Percentiles rank a stretch among this genome's conserved stretches.
These are phyloP conservation scores for Pterocarpus santalinus DNA, from an alignment of 306 rosid genomes.

Conservation along the genomic window DNA sequence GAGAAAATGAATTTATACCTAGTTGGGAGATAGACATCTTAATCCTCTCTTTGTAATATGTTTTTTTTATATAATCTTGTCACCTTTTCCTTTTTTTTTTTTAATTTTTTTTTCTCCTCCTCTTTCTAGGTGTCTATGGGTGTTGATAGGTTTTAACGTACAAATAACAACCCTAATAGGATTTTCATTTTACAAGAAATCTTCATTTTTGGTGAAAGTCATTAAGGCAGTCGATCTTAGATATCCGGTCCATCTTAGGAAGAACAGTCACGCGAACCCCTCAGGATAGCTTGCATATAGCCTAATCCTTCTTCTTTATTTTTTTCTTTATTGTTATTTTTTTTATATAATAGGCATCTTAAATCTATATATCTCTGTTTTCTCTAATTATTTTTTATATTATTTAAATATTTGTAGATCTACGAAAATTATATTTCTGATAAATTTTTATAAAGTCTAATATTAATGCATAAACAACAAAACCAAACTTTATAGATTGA, in stretches of 20 bases:
- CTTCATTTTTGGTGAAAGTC: not conserved
- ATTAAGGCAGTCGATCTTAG: conserved; percentile 10
- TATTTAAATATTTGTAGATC: not conserved
- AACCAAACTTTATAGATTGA: not conserved
- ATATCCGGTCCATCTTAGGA: conserved; percentile 24
- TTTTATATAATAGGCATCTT: not conserved
- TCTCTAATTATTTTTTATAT: not conserved
- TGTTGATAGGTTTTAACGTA: no score
- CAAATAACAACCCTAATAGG: no score
- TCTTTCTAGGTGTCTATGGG: no score
- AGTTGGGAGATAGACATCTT: no score
- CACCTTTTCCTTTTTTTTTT: no score
- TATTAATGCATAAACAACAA: not conserved
- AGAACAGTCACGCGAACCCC: not conserved
- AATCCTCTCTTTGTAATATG: no score
- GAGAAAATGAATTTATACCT: no score
- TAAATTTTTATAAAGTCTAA: not conserved
- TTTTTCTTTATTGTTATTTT: no score
- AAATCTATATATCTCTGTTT: not conserved
- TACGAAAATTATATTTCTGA: not conserved
- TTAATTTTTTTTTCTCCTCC: no score
- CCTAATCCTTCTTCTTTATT: not conserved
- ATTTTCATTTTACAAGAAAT: conserved; percentile 8
- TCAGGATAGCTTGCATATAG: not conserved
- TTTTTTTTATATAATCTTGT: no score